A percentile compares a stretch with the other conserved stretches of the same genome.
phyloP scores from a whole-genome alignment of 768 basidiomycete genomes.

The Chlorophyllum brunneum region DNA sequence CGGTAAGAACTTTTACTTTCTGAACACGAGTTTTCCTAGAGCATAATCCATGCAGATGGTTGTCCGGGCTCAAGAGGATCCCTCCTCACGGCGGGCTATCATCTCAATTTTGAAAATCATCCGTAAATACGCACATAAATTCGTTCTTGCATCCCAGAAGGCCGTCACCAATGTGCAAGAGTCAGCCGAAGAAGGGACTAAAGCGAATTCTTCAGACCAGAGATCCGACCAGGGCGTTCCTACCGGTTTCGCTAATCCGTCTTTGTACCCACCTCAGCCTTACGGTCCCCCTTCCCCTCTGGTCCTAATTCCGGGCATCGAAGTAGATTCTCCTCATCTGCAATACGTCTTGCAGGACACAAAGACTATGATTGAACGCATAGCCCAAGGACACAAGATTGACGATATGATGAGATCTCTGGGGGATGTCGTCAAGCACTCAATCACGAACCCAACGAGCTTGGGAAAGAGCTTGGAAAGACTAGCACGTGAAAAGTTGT shows the following conservation, averaged over 20 bases:
- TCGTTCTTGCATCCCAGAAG: slow-evolving; percentile 16
- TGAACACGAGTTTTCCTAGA: background rate
- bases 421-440: slow-evolving; percentile 16
- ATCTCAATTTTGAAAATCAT: slow-evolving; percentile 26
- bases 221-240: background rate
- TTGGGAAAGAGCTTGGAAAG: background rate
- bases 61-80: slow-evolving; percentile 27
- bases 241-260: slow-evolving; percentile 2
- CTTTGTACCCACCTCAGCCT: slow-evolving; percentile 20
- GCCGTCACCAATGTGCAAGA: slow-evolving; percentile 13
- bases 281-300: slow-evolving; percentile 3
- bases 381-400: slow-evolving; percentile 28
- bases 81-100: slow-evolving; percentile 27
- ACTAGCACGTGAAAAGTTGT: background rate
- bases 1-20: slow-evolving; percentile 19
- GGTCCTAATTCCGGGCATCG: slow-evolving; percentile 8
- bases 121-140: slow-evolving; percentile 29
- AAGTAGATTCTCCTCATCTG: slow-evolving; percentile 15
- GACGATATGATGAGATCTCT: slow-evolving; percentile 25
- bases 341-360: slow-evolving; percentile 22
- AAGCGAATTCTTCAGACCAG: background rate
- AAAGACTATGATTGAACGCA: slow-evolving; percentile 31
- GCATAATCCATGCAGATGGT: slow-evolving; percentile 20
- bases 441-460: slow-evolving; percentile 17
- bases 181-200: slow-evolving; percentile 7